Percentiles rank a stretch among this genome's conserved stretches.
Evolutionary conservation across 306 rosid genomes (phyloP).

Genomic region (Geum urbanum): DNA sequence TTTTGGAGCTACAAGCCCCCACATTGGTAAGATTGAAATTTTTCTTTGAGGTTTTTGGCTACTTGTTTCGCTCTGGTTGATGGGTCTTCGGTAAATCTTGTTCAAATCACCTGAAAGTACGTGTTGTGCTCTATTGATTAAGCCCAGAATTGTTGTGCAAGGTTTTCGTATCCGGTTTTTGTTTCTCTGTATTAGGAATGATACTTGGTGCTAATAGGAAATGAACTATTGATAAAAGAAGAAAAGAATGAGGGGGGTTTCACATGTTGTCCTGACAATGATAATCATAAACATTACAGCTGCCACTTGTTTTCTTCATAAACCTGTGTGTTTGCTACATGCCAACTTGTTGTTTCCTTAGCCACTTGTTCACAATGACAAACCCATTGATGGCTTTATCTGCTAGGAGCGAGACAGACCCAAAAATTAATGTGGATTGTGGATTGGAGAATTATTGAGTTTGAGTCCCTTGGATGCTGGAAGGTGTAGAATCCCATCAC

Average conservation of each 20-base stretch:
- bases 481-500: slow-evolving; percentile 7
- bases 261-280: slow-evolving; percentile 15
- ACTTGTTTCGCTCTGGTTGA: not conserved
- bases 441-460: slow-evolving; percentile 7
- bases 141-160: not conserved
- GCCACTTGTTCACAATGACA: slow-evolving; percentile 9
- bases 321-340: slow-evolving; percentile 17
- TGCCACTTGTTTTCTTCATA: slow-evolving; percentile 7
- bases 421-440: not conserved
- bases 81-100: not conserved
- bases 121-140: not conserved
- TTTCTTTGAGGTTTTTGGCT: not conserved
- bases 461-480: not conserved
- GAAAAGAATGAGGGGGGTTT: not conserved
- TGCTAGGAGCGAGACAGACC: not conserved
- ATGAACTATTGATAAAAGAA: not conserved
- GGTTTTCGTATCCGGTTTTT: not conserved
- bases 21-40: not conserved
- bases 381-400: not conserved
- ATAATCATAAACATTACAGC: not conserved
- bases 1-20: slow-evolving; percentile 15
- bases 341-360: slow-evolving; percentile 15
- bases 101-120: not conserved
- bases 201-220: not conserved
- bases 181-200: not conserved